A percentile compares a stretch with the other conserved stretches of the same genome.
phyloP scores from a whole-genome alignment of 2,329 filamentous ascomycete species.

The Scolecobasidium constrictum region DNA sequence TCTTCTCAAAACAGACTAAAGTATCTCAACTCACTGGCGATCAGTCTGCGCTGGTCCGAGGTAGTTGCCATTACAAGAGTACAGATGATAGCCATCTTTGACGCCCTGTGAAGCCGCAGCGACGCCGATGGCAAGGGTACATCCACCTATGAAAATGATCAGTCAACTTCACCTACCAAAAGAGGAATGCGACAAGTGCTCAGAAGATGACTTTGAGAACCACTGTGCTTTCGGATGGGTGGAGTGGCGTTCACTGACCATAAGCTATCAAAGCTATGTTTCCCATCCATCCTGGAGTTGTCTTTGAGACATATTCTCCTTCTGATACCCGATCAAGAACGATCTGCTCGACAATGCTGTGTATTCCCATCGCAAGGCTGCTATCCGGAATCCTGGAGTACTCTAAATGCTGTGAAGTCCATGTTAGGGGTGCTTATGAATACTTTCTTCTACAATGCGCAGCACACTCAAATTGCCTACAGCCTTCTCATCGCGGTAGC shows the following conservation, averaged over 20 bases:
- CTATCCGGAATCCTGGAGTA: no score
- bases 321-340: neutral
- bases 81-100: slow-evolving; percentile 28
- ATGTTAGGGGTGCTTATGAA: no score
- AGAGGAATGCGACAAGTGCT: no score
- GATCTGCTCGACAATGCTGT: neutral
- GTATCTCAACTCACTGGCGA: slow-evolving; percentile 15
- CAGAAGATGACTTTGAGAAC: neutral
- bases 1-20: neutral
- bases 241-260: slow-evolving; percentile 16
- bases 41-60: slow-evolving; percentile 34
- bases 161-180: no score
- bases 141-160: slow-evolving; percentile 25
- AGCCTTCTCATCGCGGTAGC: no score
- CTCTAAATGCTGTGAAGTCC: no score
- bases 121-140: slow-evolving; percentile 29
- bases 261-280: slow-evolving; percentile 30
- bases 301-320: slow-evolving; percentile 1
- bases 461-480: no score
- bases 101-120: slow-evolving; percentile 32
- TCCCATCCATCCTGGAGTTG: slow-evolving; percentile 25
- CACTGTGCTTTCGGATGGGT: neutral
- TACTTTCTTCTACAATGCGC: no score
- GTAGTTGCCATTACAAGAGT: slow-evolving; percentile 37
- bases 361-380: no score